These are phyloP conservation scores for Lathyrus sativus DNA, from an alignment of 306 rosid genomes.

Conservation along the genomic window DNA sequence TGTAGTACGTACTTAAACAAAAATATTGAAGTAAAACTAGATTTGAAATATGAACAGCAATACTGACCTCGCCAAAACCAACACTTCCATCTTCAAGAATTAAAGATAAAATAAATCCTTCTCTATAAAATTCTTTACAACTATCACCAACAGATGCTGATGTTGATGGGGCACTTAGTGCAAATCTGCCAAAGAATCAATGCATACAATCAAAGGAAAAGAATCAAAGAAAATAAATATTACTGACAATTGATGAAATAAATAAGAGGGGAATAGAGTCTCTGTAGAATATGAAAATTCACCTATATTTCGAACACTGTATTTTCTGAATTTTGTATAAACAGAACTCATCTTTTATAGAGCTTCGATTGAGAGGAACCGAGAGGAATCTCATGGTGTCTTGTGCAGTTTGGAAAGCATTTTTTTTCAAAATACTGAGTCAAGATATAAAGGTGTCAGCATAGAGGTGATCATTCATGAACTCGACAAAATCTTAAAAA, in stretches of 20 bases:
- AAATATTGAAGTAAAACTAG: conserved; percentile 10
- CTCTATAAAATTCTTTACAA: conserved; percentile 57
- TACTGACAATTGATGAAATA: conserved; percentile 8
- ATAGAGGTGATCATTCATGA: conserved; percentile 36
- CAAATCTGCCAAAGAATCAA: conserved; percentile 57
- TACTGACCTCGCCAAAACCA: conserved; percentile 94
- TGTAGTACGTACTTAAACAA: neutral
- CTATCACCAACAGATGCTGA: conserved; percentile 44
- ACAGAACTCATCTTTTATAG: conserved; percentile 41
- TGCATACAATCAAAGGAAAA: conserved; percentile 18
- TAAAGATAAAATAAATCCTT: conserved; percentile 80
- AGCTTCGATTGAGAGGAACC: conserved; percentile 42
- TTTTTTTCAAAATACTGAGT: conserved; percentile 63
- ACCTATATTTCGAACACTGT: conserved; percentile 74
- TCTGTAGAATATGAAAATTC: conserved; percentile 32
- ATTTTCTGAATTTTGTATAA: conserved; percentile 54
- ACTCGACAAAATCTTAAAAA: conserved; percentile 25
- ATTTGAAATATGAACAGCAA: conserved; percentile 27
- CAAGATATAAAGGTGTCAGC: conserved; percentile 32
- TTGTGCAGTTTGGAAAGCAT: conserved; percentile 61
- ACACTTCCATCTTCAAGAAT: conserved; percentile 80
- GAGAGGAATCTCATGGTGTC: conserved; percentile 49
- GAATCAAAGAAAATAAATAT: conserved; percentile 19
- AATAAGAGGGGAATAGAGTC: conserved; percentile 7
- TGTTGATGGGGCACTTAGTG: conserved; percentile 73